Percentiles rank a stretch among this genome's conserved stretches.
phyloP scores from a whole-genome alignment of 2,329 filamentous ascomycete species.

The Xylaria sp. region DNA sequence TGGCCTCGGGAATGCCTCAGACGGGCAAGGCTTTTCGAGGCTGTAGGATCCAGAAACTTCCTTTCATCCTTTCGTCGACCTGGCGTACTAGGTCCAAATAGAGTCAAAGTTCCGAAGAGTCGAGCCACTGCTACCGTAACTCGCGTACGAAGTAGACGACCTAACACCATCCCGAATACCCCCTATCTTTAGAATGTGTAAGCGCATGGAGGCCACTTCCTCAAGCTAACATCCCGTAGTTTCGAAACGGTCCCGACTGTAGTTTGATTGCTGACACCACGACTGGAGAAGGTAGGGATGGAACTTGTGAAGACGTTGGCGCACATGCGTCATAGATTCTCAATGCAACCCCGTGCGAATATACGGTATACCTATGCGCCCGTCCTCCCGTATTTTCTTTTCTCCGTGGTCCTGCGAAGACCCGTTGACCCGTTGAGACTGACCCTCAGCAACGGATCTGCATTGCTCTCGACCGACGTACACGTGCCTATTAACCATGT shows the following conservation, averaged over 20 bases:
- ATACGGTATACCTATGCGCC: neutral
- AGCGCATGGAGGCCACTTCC: neutral
- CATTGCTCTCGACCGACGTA: neutral
- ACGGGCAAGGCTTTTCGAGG: too few species aligned
- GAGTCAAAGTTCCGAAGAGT: too few species aligned
- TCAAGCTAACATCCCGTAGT: neutral
- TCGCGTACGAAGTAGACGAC: too few species aligned
- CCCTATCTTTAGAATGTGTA: neutral
- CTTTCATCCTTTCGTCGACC: too few species aligned
- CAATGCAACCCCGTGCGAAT: neutral
- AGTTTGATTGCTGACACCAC: neutral
- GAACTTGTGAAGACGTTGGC: neutral
- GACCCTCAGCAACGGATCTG: neutral
- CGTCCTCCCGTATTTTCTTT: neutral
- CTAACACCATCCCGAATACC: neutral
- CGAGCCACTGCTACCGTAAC: too few species aligned
- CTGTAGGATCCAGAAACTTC: too few species aligned
- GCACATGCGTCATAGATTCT: neutral
- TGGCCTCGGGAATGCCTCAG: too few species aligned
- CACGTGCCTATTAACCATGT: constrained; percentile 1
- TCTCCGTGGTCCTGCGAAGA: neutral
- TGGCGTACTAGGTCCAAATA: too few species aligned
- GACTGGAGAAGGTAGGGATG: neutral
- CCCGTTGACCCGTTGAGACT: neutral
- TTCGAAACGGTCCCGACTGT: neutral